Evolutionary conservation across 352 stramenopile species (phyloP), one percentile per base, ranked within the genome.

Genomic region (Phytophthora sp.): DNA sequence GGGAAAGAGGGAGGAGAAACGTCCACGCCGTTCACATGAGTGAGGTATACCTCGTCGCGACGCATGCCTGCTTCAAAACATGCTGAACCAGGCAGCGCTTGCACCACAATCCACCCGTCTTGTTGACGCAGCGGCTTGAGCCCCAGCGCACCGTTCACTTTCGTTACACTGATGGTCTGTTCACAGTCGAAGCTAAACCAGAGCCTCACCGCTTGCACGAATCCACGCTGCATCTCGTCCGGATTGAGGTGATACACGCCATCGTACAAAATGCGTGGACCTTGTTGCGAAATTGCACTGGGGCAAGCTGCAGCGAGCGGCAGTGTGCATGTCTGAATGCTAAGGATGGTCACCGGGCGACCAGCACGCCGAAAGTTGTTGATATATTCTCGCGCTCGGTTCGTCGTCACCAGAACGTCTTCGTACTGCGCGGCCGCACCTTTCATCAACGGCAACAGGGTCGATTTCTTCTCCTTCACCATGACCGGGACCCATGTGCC

Each of bases 181-280:
- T 93, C 82, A 39, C 83, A 89, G 51, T 91, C 84, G 20, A 93
- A 90, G 62, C 79, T 90, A 62, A 92, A 92, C 84, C 84, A 91
- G 12, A 93, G 80, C 5, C 84, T 69, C 46, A 91, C 77, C 7
- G 69, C 74, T 46, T 93, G 82, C 4, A 93, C 71, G 50, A 91
- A 89, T 0, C 80, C 80, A 11, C 75, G 68, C 28, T 86, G 64
- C 20, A 79, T 30, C 13, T 90, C 82, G 11, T 59, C 60, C 12
- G 86, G 53, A n/a, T 48, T 82, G 9, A 91, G 50, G 10, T 77
- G 66, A 58, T 86, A 91, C 31, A 88, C 78, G 0, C 82, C 80
- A 28, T 88, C 68, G 57, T 91, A 91, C 17, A 93, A 58, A 42
- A 84, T 74, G 4, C 69, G 62, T 8, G 69, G 69, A 0, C 80